Percentiles rank a stretch among this genome's conserved stretches.
These are phyloP conservation scores for Trametes meyenii DNA, from an alignment of 768 basidiomycete species.

Conservation along the genomic window DNA sequence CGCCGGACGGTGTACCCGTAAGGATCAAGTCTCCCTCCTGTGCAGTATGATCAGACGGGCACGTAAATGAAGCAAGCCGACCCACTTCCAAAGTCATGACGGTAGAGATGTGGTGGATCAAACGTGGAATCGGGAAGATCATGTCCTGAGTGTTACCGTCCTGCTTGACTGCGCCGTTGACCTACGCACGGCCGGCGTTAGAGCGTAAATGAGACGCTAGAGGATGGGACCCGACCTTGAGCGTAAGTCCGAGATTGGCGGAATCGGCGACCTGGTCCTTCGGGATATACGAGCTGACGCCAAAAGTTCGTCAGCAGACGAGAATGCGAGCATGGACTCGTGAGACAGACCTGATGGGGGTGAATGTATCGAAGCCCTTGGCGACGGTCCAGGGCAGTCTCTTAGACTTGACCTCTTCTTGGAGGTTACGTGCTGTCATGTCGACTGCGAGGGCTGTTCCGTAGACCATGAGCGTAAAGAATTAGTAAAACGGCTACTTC, in stretches of 20 bases:
- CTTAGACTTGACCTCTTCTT: conserved; percentile 88
- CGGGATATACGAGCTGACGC: conserved; percentile 74
- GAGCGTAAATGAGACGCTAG: background rate
- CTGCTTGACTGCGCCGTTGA: conserved; percentile 85
- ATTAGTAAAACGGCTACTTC: background rate
- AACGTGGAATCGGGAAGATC: conserved; percentile 87
- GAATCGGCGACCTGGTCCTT: conserved; percentile 69
- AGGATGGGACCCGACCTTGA: conserved; percentile 55
- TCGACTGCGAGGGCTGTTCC: conserved; percentile 85
- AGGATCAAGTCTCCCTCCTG: conserved; percentile 92
- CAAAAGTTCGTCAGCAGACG: background rate
- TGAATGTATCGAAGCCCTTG: conserved; percentile 97
- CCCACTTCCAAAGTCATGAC: conserved; percentile 95
- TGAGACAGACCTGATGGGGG: conserved; percentile 74
- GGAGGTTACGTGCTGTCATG: conserved; percentile 95
- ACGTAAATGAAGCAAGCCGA: background rate
- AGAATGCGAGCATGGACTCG: background rate
- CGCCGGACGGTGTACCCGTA: conserved; percentile 91
- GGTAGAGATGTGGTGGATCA: conserved; percentile 90
- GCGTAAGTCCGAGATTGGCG: conserved; percentile 71
- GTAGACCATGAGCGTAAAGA: background rate
- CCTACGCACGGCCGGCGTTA: conserved; percentile 43
- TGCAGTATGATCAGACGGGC: background rate
- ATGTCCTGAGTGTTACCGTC: conserved; percentile 85
- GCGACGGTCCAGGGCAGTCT: conserved; percentile 98